phyloP scores from a whole-genome alignment of 768 basidiomycete species.

The Tephrocybe sp. region DNA sequence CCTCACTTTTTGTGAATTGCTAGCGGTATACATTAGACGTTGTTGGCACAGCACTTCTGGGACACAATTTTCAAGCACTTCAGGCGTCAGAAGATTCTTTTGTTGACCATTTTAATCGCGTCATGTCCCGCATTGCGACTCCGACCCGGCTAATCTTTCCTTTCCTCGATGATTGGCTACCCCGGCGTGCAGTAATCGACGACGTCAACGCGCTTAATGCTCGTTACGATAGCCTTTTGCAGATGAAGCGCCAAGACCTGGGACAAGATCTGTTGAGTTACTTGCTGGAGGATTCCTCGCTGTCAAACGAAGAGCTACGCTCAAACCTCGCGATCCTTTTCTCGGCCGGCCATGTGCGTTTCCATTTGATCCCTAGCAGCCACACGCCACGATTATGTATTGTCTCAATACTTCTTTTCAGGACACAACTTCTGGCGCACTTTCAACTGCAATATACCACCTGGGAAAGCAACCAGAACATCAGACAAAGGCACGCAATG shows the following conservation, averaged over 20 bases:
- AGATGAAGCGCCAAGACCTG: constrained; percentile 27
- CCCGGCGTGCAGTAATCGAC: constrained; percentile 27
- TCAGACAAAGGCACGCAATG: constrained; percentile 34
- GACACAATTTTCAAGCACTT: constrained; percentile 37
- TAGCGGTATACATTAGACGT: constrained; percentile 36
- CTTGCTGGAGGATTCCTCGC: constrained; percentile 30
- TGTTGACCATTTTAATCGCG: constrained; percentile 33
- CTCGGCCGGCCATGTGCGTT: constrained; percentile 37
- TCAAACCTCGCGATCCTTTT: constrained; percentile 39
- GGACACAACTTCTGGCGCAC: constrained; percentile 39
- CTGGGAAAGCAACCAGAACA: constrained; percentile 35
- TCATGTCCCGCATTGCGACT: constrained; percentile 35
- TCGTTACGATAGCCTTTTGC: constrained; percentile 25
- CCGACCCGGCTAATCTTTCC: constrained; percentile 33
- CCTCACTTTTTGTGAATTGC: neutral
- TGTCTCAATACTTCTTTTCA: constrained; percentile 9
- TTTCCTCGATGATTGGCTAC: constrained; percentile 28
- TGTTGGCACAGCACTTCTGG: constrained; percentile 34
- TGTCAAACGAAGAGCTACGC: constrained; percentile 32
- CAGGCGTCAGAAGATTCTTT: constrained; percentile 30
- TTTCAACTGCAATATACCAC: constrained; percentile 36
- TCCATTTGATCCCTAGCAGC: neutral
- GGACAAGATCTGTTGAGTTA: constrained; percentile 36
- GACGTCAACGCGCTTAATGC: constrained; percentile 29
- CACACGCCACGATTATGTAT: neutral